Conservation (phyloP, 179 eudicot species). For the Silene coronaria region DNA sequence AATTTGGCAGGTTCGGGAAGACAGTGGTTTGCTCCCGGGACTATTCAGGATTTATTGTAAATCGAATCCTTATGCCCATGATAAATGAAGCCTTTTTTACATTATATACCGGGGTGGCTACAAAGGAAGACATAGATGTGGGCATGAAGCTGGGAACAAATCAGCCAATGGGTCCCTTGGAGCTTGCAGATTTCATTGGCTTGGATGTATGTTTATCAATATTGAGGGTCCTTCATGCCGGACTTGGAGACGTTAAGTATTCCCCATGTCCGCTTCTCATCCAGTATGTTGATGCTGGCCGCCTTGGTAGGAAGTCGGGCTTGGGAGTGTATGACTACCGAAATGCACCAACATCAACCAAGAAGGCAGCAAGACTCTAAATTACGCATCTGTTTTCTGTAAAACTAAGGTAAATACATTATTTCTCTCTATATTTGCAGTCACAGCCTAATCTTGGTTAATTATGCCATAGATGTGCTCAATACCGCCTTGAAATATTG, state of each 20-base stretch:
- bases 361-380: constrained; percentile 35
- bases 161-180: constrained; percentile 87
- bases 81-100: constrained; percentile 80
- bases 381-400: neutral
- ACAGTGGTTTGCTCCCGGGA: constrained; percentile 71
- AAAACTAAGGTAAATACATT: constrained; percentile 22
- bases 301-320: constrained; percentile 70
- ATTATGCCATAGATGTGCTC: too few relatives aligned
- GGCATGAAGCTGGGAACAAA: constrained; percentile 91
- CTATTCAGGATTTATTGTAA: constrained; percentile 74
- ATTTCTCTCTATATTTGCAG: neutral
- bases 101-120: constrained; percentile 77
- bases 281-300: constrained; percentile 86
- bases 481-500: too few relatives aligned
- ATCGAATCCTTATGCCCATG: constrained; percentile 88
- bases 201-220: constrained; percentile 81
- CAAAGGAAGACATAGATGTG: constrained; percentile 80
- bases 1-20: constrained; percentile 63
- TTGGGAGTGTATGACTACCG: constrained; percentile 64
- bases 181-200: constrained; percentile 89
- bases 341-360: constrained; percentile 28
- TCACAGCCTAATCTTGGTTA: neutral
- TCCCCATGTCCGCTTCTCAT: constrained; percentile 85
- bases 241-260: constrained; percentile 72
- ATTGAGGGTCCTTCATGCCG: constrained; percentile 67